phyloP scores from a whole-genome alignment of 2,329 filamentous ascomycete species.

The Rosellinia necatrix region DNA sequence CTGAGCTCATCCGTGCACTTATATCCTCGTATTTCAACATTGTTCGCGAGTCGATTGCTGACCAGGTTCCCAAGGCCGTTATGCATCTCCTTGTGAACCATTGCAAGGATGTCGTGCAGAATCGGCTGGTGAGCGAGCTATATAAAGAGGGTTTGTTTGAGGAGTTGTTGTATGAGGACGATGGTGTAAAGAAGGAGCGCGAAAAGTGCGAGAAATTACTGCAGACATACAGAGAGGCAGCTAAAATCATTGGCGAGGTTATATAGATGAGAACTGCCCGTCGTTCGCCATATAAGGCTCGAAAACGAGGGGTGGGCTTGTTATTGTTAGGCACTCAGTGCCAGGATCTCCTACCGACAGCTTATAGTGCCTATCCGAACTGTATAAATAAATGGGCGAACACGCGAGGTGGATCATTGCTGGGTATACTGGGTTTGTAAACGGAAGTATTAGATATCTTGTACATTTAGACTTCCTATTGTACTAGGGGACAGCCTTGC shows the following conservation, averaged over 20 bases:
- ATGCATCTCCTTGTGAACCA: slow-evolving; percentile 99
- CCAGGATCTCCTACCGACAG: slow-evolving; percentile 7
- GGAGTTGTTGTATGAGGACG: slow-evolving; percentile 95
- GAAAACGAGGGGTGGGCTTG: not conserved
- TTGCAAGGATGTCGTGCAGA: slow-evolving; percentile 97
- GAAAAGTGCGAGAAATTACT: slow-evolving; percentile 98
- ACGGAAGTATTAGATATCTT: slow-evolving; percentile 21
- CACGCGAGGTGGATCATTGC: slow-evolving; percentile 2
- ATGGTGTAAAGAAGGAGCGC: slow-evolving; percentile 93
- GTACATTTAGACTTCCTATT: slow-evolving; percentile 24
- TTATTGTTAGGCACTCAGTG: slow-evolving; percentile 8
- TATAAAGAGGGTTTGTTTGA: slow-evolving; percentile 92
- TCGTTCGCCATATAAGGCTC: not conserved
- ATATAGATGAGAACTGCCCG: slow-evolving; percentile 54
- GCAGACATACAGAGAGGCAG: slow-evolving; percentile 94
- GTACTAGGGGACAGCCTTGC: slow-evolving; percentile 13
- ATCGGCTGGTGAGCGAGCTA: slow-evolving; percentile 90
- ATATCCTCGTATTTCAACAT: slow-evolving; percentile 99
- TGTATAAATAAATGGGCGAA: slow-evolving; percentile 24
- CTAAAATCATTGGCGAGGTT: slow-evolving; percentile 97
- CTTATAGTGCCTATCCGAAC: slow-evolving; percentile 17
- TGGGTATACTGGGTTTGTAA: slow-evolving; percentile 12
- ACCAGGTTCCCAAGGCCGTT: slow-evolving; percentile 97
- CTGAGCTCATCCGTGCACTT: slow-evolving; percentile 91
- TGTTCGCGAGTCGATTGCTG: slow-evolving; percentile 96